Evolutionary conservation across 2,329 filamentous ascomycete genomes (phyloP).

Genomic region (Verticillium klebahnii): DNA sequence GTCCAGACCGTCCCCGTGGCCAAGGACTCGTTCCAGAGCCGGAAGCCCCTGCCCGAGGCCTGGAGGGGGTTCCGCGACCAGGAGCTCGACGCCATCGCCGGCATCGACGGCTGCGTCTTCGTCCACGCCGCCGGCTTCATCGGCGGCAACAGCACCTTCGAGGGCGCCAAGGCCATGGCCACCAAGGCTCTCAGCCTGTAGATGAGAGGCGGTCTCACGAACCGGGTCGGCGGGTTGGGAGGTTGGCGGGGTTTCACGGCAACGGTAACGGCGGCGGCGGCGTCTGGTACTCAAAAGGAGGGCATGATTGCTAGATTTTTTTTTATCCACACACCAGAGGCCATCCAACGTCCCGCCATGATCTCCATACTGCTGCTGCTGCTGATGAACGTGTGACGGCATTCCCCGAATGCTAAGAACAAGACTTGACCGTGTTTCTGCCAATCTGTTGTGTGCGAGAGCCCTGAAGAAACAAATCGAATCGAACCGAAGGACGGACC

Average conservation of each 20-base stretch:
- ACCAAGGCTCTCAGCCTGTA: conserved; percentile 56
- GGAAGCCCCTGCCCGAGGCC: conserved; percentile 82
- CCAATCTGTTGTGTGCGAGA: too few species aligned
- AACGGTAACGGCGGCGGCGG: background rate
- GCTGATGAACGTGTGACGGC: background rate
- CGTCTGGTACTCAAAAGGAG: background rate
- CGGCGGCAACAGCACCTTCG: conserved; percentile 87
- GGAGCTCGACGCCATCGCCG: conserved; percentile 69
- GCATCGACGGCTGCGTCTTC: conserved; percentile 75
- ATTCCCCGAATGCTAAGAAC: background rate
- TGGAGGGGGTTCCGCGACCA: conserved; percentile 91
- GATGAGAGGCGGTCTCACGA: background rate
- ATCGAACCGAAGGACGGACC: background rate
- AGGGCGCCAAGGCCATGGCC: conserved; percentile 84
- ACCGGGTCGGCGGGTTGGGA: background rate
- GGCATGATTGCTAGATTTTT: background rate
- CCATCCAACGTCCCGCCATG: background rate
- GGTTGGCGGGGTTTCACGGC: background rate
- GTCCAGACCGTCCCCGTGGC: conserved; percentile 86
- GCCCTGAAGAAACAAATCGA: background rate
- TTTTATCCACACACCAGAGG: background rate
- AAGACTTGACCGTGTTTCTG: background rate
- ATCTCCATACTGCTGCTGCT: background rate
- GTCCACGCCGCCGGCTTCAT: conserved; percentile 95
- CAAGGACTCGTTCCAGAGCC: conserved; percentile 83